Conservation (phyloP, 208 protist genomes). For the Endotrypanum monterogeii region DNA sequence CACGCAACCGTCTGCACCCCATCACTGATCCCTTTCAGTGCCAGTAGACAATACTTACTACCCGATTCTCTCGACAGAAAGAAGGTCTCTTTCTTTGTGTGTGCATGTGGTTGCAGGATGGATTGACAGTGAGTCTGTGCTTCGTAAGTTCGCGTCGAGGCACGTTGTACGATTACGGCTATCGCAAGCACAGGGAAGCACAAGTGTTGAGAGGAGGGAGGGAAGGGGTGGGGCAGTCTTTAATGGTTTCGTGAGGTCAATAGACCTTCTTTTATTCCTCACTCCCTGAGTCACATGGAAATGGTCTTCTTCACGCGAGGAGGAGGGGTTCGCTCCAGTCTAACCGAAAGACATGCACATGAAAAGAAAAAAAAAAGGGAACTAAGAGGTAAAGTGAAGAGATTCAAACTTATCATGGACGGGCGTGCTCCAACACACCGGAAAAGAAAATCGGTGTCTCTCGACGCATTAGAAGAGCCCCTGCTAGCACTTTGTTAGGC, state of each 20-base stretch:
- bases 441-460: background rate
- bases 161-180: too few species aligned
- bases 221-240: background rate
- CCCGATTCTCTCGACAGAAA: background rate
- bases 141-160: background rate
- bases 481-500: background rate
- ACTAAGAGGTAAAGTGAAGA: too few species aligned
- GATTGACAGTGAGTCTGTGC: background rate
- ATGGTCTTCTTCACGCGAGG: background rate
- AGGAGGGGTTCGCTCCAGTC: background rate
- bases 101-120: background rate
- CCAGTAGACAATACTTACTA: background rate
- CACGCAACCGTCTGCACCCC: slow-evolving; percentile 13
- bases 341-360: background rate
- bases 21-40: slow-evolving; percentile 30
- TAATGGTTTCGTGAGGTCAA: background rate
- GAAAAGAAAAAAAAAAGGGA: background rate
- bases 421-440: background rate
- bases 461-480: background rate
- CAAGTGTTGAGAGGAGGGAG: background rate
- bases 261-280: background rate
- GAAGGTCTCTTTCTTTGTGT: too few species aligned
- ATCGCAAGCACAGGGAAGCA: background rate
- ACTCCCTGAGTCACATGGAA: background rate
- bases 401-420: background rate